Evolutionary conservation across 1,284 basidiomycete genomes (phyloP), one percentile per base, ranked within the genome.

Genomic region (Cryptococcus amylolentus): DNA sequence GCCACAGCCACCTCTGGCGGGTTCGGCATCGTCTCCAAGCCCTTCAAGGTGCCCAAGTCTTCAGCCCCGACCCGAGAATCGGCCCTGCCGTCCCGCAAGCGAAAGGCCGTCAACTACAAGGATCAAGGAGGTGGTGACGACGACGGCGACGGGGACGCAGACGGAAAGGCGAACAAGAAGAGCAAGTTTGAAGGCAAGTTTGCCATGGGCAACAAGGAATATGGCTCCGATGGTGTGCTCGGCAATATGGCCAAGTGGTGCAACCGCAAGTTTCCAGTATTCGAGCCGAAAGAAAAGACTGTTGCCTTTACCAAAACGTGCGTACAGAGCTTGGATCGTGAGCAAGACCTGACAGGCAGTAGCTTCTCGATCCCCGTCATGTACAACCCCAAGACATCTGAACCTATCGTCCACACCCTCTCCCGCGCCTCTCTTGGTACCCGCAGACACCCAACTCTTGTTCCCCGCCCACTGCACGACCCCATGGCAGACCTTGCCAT

Each of bases 401-500:
- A 88, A 55, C 65, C 85, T 8, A 80, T 98, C 10, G 78, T 83
- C 7, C 82, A 86, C 14, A 69, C 83, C 2, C 79, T 85, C 10
- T 86, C 89, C 0, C 85, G 88, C 65, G 82, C 84, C 3, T 87
- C 93, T 3, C 84, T 99, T 1, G 95, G 95, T 37, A 88, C 90
- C 52, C 84, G 95, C 7, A 88, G 91, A 1, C 85, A 86, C 56
- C 83, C 88, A 0, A 89, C 87, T 63, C 81, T 98, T 55, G 84
- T 91, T 46, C 96, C 95, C 6, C 83, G 95, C 12, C 95, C 95
- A 2, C 79, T 98, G 14, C 88, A 95, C 70, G 93, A 99, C 73
- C 96, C 94, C 0, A 95, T 99, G 89, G 86, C 88, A 54, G 94
- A 98, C 69, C 93, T 96, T 73, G 93, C 96, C 0, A 95, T 99